Conservation (phyloP, 805 yeast genomes). For the Ogataea trehalophila region DNA sequence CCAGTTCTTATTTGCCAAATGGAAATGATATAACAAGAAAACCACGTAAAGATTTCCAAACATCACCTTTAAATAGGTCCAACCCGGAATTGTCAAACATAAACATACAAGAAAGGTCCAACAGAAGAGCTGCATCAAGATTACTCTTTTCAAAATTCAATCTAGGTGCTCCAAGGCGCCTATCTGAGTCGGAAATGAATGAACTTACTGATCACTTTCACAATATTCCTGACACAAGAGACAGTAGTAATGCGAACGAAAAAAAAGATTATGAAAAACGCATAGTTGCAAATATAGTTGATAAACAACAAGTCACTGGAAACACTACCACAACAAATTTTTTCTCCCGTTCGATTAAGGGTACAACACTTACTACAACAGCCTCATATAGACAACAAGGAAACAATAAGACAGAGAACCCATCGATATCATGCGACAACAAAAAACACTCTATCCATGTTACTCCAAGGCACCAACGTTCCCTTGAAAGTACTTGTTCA, state of each 20-base stretch:
- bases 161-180: slow-evolving; percentile 49
- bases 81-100: too few species aligned
- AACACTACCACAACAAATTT: slow-evolving; percentile 1
- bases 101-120: too few species aligned
- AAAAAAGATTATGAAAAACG: slow-evolving; percentile 1
- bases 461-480: slow-evolving; percentile 16
- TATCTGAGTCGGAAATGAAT: slow-evolving; percentile 27
- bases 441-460: slow-evolving; percentile 13
- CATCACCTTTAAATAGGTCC: too few species aligned
- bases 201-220: slow-evolving; percentile 9
- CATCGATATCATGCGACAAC: slow-evolving; percentile 1
- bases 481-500: slow-evolving; percentile 10
- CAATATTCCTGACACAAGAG: too few species aligned
- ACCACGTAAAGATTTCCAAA: too few species aligned
- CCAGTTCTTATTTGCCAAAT: too few species aligned
- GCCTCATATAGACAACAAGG: slow-evolving; percentile 10
- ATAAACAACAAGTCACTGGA: too few species aligned
- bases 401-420: slow-evolving; percentile 1
- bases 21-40: too few species aligned
- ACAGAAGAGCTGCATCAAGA: neutral
- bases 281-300: neutral
- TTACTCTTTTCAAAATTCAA: slow-evolving; percentile 28
- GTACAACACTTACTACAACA: slow-evolving; percentile 12
- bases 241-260: too few species aligned
- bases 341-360: slow-evolving; percentile 6